Evolutionary conservation across 345 rosid species (phyloP).

Genomic region (Xanthoceras sorbifolium): DNA sequence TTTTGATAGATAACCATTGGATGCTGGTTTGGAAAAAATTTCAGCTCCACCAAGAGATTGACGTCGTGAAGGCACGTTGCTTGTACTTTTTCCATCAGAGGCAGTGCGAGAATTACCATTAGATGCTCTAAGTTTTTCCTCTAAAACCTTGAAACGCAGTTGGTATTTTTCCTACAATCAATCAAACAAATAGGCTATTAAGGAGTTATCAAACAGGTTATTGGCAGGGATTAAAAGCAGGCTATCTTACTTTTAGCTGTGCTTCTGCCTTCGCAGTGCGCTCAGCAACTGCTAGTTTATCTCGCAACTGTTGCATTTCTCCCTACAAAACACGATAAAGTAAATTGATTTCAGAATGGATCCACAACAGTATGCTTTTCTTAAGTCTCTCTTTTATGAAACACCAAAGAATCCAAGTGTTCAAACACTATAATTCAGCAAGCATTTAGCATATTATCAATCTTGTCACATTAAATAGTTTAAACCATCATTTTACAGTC

Average conservation of each 20-base stretch:
- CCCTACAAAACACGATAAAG: constrained; percentile 49
- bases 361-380: background rate
- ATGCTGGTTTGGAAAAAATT: constrained; percentile 53
- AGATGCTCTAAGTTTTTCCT: constrained; percentile 81
- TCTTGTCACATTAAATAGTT: background rate
- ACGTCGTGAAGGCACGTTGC: constrained; percentile 89
- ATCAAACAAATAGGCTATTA: constrained; percentile 1
- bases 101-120: constrained; percentile 52
- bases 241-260: constrained; percentile 65
- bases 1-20: constrained; percentile 77
- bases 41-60: constrained; percentile 94
- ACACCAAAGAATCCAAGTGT: background rate
- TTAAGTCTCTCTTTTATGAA: background rate
- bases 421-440: background rate
- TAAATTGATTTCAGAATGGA: background rate
- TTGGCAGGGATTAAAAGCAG: constrained; percentile 12
- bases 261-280: constrained; percentile 97
- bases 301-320: constrained; percentile 97
- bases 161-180: constrained; percentile 74
- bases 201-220: background rate
- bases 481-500: background rate
- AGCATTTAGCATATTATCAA: background rate
- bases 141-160: constrained; percentile 85
- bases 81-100: constrained; percentile 60
- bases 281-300: constrained; percentile 76